Base-by-base conservation (phyloP, 179 eudicot species). In the Beta lomatogona region DNA sequence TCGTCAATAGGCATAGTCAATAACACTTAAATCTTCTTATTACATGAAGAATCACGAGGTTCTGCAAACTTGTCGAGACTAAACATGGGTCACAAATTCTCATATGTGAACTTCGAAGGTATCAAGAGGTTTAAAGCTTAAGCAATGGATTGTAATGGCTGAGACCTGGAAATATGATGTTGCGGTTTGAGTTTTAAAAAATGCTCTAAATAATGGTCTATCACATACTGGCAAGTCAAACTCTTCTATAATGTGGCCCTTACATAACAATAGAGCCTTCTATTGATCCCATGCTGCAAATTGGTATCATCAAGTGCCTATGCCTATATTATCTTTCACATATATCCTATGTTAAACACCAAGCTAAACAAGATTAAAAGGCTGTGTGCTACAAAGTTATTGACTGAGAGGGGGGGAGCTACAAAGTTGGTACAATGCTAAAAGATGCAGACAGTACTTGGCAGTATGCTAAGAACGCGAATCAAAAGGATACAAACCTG, bases 401-500 rank as follows among this genome's bases (percentile, higher is more conserved):
- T 53, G 55, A 73, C 28, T n/a, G 60, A 12, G 58, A 0, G 18
- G 83, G 28, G 3, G 66, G 12, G 14, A 54, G 19, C 12, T 18
- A 65, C 64, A 72, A 50, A 9, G 6, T 58, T 4, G 16, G 59
- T 36, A 21, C 8, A 7, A 68, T 16, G n/a, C 18, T 46, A 7
- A 45, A 25, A 52, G 14, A 15, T 11, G 18, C 19, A 69, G 8
- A 79, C 18, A 70, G 48, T 57, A 4, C 16, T 5, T 4, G 58
- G 46, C 25, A 68, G 21, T 19, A 54, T 77, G 28, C 15, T 76
- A 48, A 63, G 31, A n/a, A 75, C 22, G 41, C 60, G 11, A 72
- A 28, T 44, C 60, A 55, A 61, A 48, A 57, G 31, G 15, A 14
- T 25, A 45, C 82, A 80, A 82, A 94, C 98, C 97, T 93, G 98